A percentile compares a stretch with the other conserved stretches of the same genome.
Evolutionary conservation across 192 early-diverging fungal species (phyloP).

Genomic region (Phlyctochytrium arcticum): DNA sequence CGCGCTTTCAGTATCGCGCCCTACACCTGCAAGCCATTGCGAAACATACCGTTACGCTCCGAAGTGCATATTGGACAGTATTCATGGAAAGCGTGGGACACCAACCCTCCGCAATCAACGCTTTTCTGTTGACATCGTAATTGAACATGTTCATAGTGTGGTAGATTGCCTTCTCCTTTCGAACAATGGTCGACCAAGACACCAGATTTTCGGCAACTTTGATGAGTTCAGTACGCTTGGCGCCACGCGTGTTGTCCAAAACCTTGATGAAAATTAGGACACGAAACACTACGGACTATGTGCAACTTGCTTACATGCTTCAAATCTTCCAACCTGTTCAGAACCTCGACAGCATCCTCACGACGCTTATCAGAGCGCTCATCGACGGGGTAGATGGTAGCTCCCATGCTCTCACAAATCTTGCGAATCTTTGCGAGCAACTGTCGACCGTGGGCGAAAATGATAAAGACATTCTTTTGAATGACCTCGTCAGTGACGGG

Average conservation of each 20-base stretch:
- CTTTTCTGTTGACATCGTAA: conserved; percentile 89
- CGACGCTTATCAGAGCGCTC: conserved; percentile 78
- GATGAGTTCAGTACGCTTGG: conserved; percentile 77
- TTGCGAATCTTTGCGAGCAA: conserved; percentile 86
- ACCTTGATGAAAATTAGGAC: conserved; percentile 43
- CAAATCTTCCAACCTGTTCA: conserved; percentile 84
- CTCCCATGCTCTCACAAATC: conserved; percentile 93
- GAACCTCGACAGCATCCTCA: conserved; percentile 74
- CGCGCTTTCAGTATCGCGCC: too few species aligned
- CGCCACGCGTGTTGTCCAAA: conserved; percentile 79
- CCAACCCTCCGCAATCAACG: conserved; percentile 98
- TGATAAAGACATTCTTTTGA: conserved; percentile 96
- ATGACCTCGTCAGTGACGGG: conserved; percentile 82
- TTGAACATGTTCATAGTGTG: conserved; percentile 95
- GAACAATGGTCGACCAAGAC: conserved; percentile 84
- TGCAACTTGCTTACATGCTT: conserved; percentile 35
- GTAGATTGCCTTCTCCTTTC: conserved; percentile 98
- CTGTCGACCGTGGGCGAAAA: conserved; percentile 96
- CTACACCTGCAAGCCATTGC: too few species aligned
- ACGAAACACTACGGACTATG: neutral
- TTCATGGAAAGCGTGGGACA: conserved; percentile 84
- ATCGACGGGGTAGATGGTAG: conserved; percentile 89
- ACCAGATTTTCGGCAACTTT: conserved; percentile 82
- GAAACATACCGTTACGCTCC: conserved; percentile 67
- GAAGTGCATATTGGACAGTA: conserved; percentile 77